Evolutionary conservation across 2,329 filamentous ascomycete genomes (phyloP).

Genomic region (Colletotrichum liaoningense): DNA sequence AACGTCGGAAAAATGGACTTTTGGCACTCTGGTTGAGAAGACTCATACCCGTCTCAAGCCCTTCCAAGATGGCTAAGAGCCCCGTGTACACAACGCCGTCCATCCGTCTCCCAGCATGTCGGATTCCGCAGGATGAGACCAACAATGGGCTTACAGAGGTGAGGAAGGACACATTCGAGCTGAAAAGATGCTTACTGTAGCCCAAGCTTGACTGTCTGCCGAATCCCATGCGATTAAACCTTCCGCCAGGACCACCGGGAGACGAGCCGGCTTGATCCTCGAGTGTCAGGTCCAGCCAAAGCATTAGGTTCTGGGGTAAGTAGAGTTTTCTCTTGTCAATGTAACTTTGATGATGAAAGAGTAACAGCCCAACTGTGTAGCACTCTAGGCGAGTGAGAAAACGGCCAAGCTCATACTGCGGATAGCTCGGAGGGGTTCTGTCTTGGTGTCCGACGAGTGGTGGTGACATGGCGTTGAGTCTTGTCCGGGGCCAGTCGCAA

Average conservation of each 20-base stretch:
- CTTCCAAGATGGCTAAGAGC: too few relatives aligned
- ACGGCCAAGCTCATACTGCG: background rate
- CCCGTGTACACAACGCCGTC: too few relatives aligned
- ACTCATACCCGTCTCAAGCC: background rate
- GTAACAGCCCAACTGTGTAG: background rate
- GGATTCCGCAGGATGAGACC: background rate
- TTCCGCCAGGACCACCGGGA: background rate
- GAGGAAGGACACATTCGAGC: background rate
- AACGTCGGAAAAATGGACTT: background rate
- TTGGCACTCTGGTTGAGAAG: background rate
- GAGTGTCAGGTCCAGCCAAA: background rate
- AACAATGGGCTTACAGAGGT: background rate
- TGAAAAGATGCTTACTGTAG: background rate
- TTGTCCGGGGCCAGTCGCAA: background rate
- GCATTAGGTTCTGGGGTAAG: background rate
- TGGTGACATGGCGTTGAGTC: too few relatives aligned
- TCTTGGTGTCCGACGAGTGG: background rate
- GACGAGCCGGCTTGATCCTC: background rate
- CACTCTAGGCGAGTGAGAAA: background rate
- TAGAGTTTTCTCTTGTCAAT: background rate
- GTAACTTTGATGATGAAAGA: background rate
- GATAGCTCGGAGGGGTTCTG: background rate
- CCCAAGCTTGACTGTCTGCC: background rate
- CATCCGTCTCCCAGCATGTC: background rate
- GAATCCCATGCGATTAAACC: background rate